Base-by-base conservation (phyloP, 2,329 filamentous ascomycete species). In the Alternaria sp. region DNA sequence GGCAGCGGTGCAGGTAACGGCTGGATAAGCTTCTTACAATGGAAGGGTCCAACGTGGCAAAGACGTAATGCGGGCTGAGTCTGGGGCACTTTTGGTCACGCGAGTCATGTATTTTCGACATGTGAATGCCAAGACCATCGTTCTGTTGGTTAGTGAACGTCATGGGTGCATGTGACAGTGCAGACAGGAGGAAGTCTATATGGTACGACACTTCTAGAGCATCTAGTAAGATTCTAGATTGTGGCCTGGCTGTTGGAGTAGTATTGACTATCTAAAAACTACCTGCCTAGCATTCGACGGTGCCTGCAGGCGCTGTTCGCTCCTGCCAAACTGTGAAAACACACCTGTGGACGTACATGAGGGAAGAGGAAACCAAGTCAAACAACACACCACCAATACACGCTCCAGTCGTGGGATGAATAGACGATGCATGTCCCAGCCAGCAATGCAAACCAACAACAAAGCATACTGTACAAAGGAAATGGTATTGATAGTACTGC, bases 361-460 rank as follows among this genome's bases (percentile, higher is more conserved):
- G 49, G 59, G 46, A 53, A 61, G 47, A 63, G 55, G n/a, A 49
- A 59, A 53, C 56, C 43, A 51, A 55, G 45, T 47, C 44, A 64
- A 53, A 57, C 58, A 9, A 56, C 45, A 11, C 54, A 66, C 63
- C 63, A 65, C 64, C 59, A 65, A 70, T 66, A 65, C 67, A 71
- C 66, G 67, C 66, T 67, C 64, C 62, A 66, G 66, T 64, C 60
- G 63, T 66, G 60, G 50, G 54, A 21, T 47, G 44, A 63, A 68
- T 18, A 60, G 18, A 63, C 50, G 44, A 65, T 68, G 61, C 63
- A 46, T 63, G 66, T 58, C 49, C 69, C 67, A 71, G 71, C 74
- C 74, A 67, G 74, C 74, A 71, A 78, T 76, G 75, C 73, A 72
- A 67, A 66, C 46, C 58, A 70, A 71, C 50, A 59, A 69, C 58